Evolutionary conservation across 2,329 filamentous ascomycete species (phyloP).

Genomic region (Conoideocrella luteorostrata): DNA sequence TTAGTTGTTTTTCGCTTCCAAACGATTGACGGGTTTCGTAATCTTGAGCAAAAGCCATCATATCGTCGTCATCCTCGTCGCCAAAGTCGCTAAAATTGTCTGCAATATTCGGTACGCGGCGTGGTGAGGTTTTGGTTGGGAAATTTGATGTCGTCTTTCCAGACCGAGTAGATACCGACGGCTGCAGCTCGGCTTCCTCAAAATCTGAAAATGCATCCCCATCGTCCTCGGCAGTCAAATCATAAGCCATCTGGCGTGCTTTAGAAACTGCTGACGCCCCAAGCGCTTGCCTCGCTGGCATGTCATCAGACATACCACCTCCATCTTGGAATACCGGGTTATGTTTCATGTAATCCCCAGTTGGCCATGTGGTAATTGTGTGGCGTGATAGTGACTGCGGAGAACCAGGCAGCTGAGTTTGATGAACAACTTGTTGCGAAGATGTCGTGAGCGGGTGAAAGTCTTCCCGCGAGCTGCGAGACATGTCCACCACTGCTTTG

Average conservation of each 20-base stretch:
- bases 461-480: conserved; percentile 26
- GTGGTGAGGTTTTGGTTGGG: background rate
- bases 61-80: conserved; percentile 44
- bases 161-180: conserved; percentile 1
- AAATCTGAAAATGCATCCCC: conserved; percentile 24
- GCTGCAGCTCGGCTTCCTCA: conserved; percentile 20
- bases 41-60: conserved; percentile 46
- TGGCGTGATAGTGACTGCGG: conserved; percentile 15
- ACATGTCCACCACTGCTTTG: conserved; percentile 24
- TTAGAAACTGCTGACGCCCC: conserved; percentile 4
- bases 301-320: conserved; percentile 13
- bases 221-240: conserved; percentile 10
- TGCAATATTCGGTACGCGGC: conserved; percentile 15
- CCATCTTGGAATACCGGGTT: conserved; percentile 19
- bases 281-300: conserved; percentile 20
- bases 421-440: conserved; percentile 43
- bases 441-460: conserved; percentile 22
- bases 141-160: background rate
- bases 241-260: background rate
- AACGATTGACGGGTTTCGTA: conserved; percentile 37
- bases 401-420: conserved; percentile 40
- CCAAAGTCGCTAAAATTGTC: conserved; percentile 41
- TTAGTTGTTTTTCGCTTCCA: conserved; percentile 15
- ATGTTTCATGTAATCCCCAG: conserved; percentile 6
- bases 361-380: conserved; percentile 2